Percentiles rank a stretch among this genome's conserved stretches.
Conservation (phyloP, 495 filamentous ascomycete species). For the Pseudoneurospora amorphoporcata region DNA sequence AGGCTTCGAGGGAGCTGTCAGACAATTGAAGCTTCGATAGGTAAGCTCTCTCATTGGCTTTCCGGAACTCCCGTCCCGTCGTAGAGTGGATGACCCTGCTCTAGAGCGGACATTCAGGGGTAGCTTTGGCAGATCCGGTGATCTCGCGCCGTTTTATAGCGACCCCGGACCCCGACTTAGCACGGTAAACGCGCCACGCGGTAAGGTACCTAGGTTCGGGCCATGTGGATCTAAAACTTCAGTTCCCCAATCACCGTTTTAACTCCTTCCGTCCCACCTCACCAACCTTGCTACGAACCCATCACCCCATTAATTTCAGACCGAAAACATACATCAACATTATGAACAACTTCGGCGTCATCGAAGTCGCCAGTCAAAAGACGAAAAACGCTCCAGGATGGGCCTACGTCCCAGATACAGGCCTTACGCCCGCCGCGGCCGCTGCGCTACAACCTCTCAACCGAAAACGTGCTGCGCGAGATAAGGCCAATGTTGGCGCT, state of each 20-base stretch:
- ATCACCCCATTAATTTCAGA: neutral
- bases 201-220: neutral
- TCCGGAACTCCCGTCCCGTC: too few relatives aligned
- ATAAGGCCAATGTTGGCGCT: slow-evolving; percentile 42
- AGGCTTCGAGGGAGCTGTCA: neutral
- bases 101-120: neutral
- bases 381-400: slow-evolving; percentile 67
- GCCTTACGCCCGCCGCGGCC: slow-evolving; percentile 47
- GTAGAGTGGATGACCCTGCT: neutral
- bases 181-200: neutral
- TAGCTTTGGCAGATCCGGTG: neutral
- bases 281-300: neutral
- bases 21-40: neutral
- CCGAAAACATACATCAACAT: neutral
- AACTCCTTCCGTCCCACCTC: neutral
- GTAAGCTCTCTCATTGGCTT: neutral
- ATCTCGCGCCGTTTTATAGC: neutral
- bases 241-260: neutral
- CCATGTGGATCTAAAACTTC: neutral
- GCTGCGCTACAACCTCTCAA: slow-evolving; percentile 28
- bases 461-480: slow-evolving; percentile 56
- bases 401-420: slow-evolving; percentile 77
- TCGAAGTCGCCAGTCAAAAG: slow-evolving; percentile 62
- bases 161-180: neutral
- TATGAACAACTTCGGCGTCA: slow-evolving; percentile 53